Base-by-base conservation (phyloP, 345 rosid genomes). In the Limnanthes douglasii region DNA sequence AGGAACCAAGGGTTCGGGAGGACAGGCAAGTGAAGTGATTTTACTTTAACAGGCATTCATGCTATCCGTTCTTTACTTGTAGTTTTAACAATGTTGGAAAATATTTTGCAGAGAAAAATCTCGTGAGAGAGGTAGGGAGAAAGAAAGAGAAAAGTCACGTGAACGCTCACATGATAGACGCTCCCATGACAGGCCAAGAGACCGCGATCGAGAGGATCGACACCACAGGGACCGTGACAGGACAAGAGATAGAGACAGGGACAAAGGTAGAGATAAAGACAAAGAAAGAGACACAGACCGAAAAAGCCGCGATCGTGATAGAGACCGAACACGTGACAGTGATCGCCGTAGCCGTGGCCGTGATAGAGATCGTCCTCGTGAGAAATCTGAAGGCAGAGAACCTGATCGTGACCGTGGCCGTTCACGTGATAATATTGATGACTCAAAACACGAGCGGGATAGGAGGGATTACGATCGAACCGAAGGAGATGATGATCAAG, bases 201-300 rank as follows among this genome's bases (percentile, higher is more conserved):
- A 84, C 28, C 94, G 83, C 54, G 92, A 80, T 45, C 70, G 71
- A 45, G 96, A 90, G 52, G 93, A 78, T 26, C 73, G 85, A 47
- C 96, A 78, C 54, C 78, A 72, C 18, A 66, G 75, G 51, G 94
- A 81, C 37, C 69, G 86, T 39, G 93, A 73, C 43, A 63, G 76
- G 54, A 74, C 69, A 24, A 72, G 67, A 46, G 94, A 81, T 15
- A 56, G 51, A 10, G 73, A 59, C 21, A 58, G 46, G 56, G 82
- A 78, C 23, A 59, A 64, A 36, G 88, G 69, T 7, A 45, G 66
- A 31, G 86, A 64, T 3, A 65, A 69, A 32, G 88, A 70, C 19
- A 64, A 73, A 11, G 68, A 64, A 11, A 28, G 64, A 7, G 52
- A 27, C 10, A 46, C 64, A 4, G 64, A 50, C 11, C 66, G 72